phyloP scores from a whole-genome alignment of 345 rosid genomes.

The Euphorbia tirucalli region DNA sequence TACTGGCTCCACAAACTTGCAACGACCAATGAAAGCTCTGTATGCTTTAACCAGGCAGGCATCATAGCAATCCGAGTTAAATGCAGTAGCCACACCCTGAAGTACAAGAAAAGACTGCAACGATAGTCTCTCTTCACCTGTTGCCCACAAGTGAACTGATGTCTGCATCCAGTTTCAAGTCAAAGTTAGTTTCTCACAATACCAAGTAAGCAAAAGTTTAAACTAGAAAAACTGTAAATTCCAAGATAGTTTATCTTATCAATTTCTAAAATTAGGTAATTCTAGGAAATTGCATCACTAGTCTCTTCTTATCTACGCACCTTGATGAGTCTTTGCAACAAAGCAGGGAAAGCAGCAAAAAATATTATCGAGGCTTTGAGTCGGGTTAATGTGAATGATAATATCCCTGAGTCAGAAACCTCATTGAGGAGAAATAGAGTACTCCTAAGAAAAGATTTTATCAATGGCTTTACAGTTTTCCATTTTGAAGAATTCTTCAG shows the following conservation, averaged over 20 bases:
- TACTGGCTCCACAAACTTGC: conserved; percentile 53
- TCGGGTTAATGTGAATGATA: conserved; percentile 50
- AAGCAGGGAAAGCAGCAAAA: conserved; percentile 63
- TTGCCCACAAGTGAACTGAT: conserved; percentile 76
- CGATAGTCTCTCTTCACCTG: conserved; percentile 55
- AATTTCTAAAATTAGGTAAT: neutral
- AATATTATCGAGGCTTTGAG: conserved; percentile 55
- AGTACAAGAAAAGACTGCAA: conserved; percentile 54
- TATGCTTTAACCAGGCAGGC: conserved; percentile 59
- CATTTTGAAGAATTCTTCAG: conserved; percentile 64
- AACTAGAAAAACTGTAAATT: neutral
- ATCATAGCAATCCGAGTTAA: conserved; percentile 56
- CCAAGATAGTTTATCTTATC: neutral
- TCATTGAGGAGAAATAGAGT: conserved; percentile 66
- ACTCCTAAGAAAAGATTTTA: conserved; percentile 73
- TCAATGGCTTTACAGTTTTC: conserved; percentile 62
- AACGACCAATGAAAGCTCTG: conserved; percentile 62
- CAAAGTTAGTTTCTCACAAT: neutral
- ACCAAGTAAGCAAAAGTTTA: conserved; percentile 5
- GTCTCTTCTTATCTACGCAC: conserved; percentile 30
- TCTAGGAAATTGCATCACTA: neutral
- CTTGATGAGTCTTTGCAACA: conserved; percentile 65
- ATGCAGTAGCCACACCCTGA: conserved; percentile 53
- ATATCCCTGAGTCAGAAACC: conserved; percentile 58
- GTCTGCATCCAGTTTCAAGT: conserved; percentile 40